Conservation (phyloP, 768 basidiomycete species). For the Panellus pusillus region DNA sequence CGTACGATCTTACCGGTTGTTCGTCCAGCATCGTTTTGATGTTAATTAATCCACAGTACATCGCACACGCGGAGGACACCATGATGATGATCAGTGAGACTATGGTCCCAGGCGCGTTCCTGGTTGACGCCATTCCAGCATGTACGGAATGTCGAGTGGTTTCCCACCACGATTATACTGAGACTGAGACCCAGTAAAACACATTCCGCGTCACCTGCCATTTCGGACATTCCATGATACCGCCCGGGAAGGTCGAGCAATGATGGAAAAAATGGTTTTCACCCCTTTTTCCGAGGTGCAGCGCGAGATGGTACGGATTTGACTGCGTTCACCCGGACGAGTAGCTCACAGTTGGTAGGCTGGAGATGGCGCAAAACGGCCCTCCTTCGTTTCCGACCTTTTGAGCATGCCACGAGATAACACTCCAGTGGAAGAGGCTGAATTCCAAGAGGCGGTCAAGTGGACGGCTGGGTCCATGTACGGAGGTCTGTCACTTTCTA, state of each 20-base stretch:
- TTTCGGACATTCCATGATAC: constrained; percentile 14
- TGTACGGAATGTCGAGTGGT: neutral
- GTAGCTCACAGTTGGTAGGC: neutral
- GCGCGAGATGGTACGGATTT: neutral
- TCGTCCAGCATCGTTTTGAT: neutral
- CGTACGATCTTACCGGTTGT: constrained; percentile 12
- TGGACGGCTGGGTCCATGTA: constrained; percentile 22
- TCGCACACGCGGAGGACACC: constrained; percentile 13
- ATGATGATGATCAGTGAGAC: neutral
- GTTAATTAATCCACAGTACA: constrained; percentile 10
- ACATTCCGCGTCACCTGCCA: constrained; percentile 24
- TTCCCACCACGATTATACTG: neutral
- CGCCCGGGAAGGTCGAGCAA: neutral
- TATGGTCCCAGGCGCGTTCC: constrained; percentile 15
- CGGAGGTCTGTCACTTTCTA: constrained; percentile 14
- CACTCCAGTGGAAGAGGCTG: neutral
- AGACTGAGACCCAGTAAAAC: constrained; percentile 18
- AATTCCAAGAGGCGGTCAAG: constrained; percentile 3
- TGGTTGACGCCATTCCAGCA: constrained; percentile 19
- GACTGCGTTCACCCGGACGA: neutral
- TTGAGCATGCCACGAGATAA: neutral
- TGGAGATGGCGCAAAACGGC: neutral
- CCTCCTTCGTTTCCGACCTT: constrained; percentile 2
- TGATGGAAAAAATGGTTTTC: constrained; percentile 6
- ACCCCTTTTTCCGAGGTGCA: neutral